Evolutionary conservation across 78 protist genomes (phyloP).

Genomic region (Dictyostelium brefeldianum): DNA sequence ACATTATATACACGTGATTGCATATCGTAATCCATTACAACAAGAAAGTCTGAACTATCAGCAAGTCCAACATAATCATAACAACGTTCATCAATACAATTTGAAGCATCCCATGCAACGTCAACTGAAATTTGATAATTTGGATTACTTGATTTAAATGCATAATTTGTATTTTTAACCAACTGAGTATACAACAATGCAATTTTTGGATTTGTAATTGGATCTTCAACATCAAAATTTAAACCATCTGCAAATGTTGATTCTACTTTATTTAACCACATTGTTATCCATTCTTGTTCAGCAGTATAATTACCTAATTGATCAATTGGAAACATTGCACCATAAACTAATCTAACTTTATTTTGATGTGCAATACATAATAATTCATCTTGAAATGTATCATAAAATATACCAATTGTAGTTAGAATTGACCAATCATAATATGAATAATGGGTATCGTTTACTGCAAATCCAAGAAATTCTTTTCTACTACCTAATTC

Average conservation of each 20-base stretch:
- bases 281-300: slow-evolving; percentile 38
- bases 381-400: slow-evolving; percentile 5
- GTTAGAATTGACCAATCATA: slow-evolving; percentile 43
- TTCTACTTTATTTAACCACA: slow-evolving; percentile 22
- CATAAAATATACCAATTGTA: slow-evolving; percentile 38
- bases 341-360: slow-evolving; percentile 31
- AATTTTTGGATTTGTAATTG: not conserved
- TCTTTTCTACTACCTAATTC: slow-evolving; percentile 29
- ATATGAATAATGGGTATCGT: not conserved
- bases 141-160: slow-evolving; percentile 33
- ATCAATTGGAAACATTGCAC: slow-evolving; percentile 24
- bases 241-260: slow-evolving; percentile 46
- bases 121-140: slow-evolving; percentile 71
- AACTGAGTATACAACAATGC: slow-evolving; percentile 32
- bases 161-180: slow-evolving; percentile 30
- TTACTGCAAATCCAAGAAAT: slow-evolving; percentile 38
- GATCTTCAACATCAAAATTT: slow-evolving; percentile 78
- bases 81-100: slow-evolving; percentile 76
- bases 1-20: slow-evolving; percentile 36
- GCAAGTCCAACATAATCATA: slow-evolving; percentile 78
- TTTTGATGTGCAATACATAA: slow-evolving; percentile 49
- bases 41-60: slow-evolving; percentile 63
- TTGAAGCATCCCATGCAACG: slow-evolving; percentile 86
- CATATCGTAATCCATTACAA: slow-evolving; percentile 87
- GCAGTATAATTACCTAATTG: slow-evolving; percentile 30